Conservation (phyloP, 768 basidiomycete species). For the Mycena galopus region DNA sequence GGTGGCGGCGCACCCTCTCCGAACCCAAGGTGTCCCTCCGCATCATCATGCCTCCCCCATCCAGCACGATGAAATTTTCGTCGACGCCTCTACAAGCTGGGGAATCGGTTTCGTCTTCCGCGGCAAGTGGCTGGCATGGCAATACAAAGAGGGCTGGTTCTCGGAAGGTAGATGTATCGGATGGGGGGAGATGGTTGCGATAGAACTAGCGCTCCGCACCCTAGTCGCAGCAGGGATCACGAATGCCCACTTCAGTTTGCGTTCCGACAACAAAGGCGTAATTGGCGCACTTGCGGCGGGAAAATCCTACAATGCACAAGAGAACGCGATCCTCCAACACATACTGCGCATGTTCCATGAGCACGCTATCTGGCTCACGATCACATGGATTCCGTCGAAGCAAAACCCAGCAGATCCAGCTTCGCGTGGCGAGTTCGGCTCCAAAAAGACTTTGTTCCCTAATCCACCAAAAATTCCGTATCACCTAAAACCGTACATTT, state of each 20-base stretch:
- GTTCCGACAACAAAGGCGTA: slow-evolving; percentile 58
- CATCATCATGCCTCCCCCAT: slow-evolving; percentile 25
- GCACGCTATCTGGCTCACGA: slow-evolving; percentile 40
- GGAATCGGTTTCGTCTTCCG: slow-evolving; percentile 57
- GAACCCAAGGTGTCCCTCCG: background rate
- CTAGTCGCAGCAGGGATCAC: slow-evolving; percentile 42
- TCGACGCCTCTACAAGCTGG: slow-evolving; percentile 55
- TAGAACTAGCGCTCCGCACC: slow-evolving; percentile 55
- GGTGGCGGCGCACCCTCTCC: background rate
- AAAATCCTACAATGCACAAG: slow-evolving; percentile 40
- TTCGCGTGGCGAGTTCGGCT: slow-evolving; percentile 37
- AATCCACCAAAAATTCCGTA: background rate
- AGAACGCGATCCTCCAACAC: slow-evolving; percentile 45
- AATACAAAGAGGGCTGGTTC: slow-evolving; percentile 47
- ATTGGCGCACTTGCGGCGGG: slow-evolving; percentile 48
- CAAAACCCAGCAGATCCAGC: slow-evolving; percentile 52
- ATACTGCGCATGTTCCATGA: slow-evolving; percentile 42
- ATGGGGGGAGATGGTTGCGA: slow-evolving; percentile 61
- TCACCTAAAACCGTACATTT: background rate
- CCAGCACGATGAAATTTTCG: slow-evolving; percentile 44
- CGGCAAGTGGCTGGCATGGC: slow-evolving; percentile 56
- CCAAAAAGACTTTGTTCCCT: background rate
- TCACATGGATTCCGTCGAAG: slow-evolving; percentile 47
- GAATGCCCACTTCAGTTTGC: slow-evolving; percentile 44
- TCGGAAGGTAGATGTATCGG: slow-evolving; percentile 48